Conservation (phyloP, 2,329 filamentous ascomycete species). For the Hypoxylon sp. region DNA sequence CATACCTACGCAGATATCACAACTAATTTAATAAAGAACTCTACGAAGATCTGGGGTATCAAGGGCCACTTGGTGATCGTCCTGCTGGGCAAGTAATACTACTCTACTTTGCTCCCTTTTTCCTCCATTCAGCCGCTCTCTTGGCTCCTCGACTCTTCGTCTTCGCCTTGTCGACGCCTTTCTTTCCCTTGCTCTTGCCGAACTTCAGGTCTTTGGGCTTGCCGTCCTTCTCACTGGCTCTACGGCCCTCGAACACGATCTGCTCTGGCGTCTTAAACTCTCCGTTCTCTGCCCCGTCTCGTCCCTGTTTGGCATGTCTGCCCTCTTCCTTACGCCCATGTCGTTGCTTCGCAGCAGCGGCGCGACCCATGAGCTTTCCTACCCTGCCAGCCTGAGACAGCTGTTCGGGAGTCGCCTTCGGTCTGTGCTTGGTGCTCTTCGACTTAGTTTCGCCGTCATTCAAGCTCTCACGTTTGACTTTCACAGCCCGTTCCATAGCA, state of each 20-base stretch:
- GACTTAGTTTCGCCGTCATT: slow-evolving; percentile 43
- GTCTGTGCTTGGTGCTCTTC: slow-evolving; percentile 65
- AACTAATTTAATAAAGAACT: no score
- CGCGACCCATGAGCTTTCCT: slow-evolving; percentile 75
- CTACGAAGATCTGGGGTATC: slow-evolving; percentile 17
- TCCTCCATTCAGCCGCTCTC: slow-evolving; percentile 46
- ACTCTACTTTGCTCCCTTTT: slow-evolving; percentile 39
- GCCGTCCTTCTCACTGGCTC: slow-evolving; percentile 72
- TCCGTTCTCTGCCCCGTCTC: slow-evolving; percentile 13
- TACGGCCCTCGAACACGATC: slow-evolving; percentile 82
- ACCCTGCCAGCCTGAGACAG: slow-evolving; percentile 77
- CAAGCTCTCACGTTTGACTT: slow-evolving; percentile 46
- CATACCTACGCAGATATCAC: not conserved
- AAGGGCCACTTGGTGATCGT: not conserved
- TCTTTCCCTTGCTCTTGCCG: slow-evolving; percentile 62
- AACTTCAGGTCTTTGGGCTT: slow-evolving; percentile 69
- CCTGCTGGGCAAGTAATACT: not conserved
- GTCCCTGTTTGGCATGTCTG: slow-evolving; percentile 37
- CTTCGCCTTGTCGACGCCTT: slow-evolving; percentile 46
- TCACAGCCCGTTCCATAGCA: slow-evolving; percentile 59
- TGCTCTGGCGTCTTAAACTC: slow-evolving; percentile 68
- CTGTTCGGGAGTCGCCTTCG: slow-evolving; percentile 74
- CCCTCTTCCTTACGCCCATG: slow-evolving; percentile 44
- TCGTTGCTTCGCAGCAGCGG: slow-evolving; percentile 63
- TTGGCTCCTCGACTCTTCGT: slow-evolving; percentile 43